phyloP scores from a whole-genome alignment of 2,329 filamentous ascomycete species.

The Xylariaceae sp. region DNA sequence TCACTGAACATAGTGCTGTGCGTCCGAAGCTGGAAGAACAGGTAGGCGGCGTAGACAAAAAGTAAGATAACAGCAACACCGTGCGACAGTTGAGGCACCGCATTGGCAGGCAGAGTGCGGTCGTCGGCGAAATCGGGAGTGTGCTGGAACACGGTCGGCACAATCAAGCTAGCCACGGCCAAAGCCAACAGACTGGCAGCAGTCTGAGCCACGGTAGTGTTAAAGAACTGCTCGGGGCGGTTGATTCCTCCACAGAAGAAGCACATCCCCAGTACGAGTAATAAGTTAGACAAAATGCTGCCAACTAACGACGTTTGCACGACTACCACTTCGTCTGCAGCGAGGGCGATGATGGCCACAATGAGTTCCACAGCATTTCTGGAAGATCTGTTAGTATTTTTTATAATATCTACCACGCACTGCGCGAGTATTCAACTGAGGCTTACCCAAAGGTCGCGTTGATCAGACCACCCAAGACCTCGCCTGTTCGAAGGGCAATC shows the following conservation, averaged over 20 bases:
- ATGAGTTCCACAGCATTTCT: constrained; percentile 86
- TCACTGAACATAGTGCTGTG: constrained; percentile 77
- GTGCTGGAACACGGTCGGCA: constrained; percentile 80
- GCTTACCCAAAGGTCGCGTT: constrained; percentile 83
- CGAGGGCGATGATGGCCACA: constrained; percentile 78
- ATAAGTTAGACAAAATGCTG: constrained; percentile 84
- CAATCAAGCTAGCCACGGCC: constrained; percentile 76
- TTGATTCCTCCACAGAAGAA: constrained; percentile 85
- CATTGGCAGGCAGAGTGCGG: constrained; percentile 49
- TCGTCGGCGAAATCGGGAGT: constrained; percentile 35
- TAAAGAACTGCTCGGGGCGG: constrained; percentile 81
- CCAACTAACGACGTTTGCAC: constrained; percentile 92
- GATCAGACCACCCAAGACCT: constrained; percentile 81
- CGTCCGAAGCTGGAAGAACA: constrained; percentile 88
- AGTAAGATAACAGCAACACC: constrained; percentile 78
- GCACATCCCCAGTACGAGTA: constrained; percentile 86
- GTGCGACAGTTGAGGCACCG: constrained; percentile 62
- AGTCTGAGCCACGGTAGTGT: constrained; percentile 86
- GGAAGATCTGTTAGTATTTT: constrained; percentile 6
- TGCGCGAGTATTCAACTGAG: neutral
- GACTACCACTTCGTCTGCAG: constrained; percentile 70
- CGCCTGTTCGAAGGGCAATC: constrained; percentile 74
- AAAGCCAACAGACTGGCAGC: constrained; percentile 76
- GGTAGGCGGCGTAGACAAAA: constrained; percentile 76
- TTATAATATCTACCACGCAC: too few relatives aligned